Conservation (phyloP, 257 asterid species). For the Primulina tabacum region DNA sequence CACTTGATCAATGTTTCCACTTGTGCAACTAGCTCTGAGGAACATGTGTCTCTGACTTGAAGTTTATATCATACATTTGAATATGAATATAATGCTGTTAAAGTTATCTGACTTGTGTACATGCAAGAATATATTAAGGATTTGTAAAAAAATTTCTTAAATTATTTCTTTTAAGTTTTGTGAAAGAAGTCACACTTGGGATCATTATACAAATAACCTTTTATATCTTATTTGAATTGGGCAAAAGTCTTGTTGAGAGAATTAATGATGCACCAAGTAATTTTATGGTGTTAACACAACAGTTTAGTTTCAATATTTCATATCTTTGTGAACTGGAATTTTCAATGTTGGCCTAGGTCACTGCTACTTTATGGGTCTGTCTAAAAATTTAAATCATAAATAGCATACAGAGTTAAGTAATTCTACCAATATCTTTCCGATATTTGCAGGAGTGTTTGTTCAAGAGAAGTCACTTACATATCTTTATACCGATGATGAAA, state of each 20-base stretch:
- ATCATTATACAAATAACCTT: too few species aligned
- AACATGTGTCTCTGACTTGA: too few species aligned
- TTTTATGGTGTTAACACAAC: too few species aligned
- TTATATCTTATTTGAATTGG: background rate
- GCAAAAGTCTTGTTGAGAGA: background rate
- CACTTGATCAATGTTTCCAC: too few species aligned
- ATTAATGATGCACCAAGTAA: background rate
- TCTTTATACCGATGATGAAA: conserved; percentile 85
- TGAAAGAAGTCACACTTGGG: background rate
- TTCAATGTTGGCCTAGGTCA: background rate
- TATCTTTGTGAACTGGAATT: background rate
- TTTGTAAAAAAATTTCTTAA: background rate
- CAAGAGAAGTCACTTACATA: conserved; percentile 61
- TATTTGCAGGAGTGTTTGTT: conserved; percentile 70
- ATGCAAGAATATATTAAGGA: background rate
- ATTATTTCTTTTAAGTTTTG: too few species aligned
- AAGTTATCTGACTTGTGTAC: background rate
- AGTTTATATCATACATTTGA: background rate
- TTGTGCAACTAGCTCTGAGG: too few species aligned
- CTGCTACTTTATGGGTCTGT: background rate
- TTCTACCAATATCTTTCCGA: conserved; percentile 16
- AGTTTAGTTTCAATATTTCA: too few species aligned
- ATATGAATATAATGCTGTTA: background rate
- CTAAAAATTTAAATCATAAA: background rate
- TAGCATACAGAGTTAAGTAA: conserved; percentile 18